Percentiles rank a stretch among this genome's conserved stretches.
Conservation (phyloP, 306 rosid species). For the Quercus agrifolia region DNA sequence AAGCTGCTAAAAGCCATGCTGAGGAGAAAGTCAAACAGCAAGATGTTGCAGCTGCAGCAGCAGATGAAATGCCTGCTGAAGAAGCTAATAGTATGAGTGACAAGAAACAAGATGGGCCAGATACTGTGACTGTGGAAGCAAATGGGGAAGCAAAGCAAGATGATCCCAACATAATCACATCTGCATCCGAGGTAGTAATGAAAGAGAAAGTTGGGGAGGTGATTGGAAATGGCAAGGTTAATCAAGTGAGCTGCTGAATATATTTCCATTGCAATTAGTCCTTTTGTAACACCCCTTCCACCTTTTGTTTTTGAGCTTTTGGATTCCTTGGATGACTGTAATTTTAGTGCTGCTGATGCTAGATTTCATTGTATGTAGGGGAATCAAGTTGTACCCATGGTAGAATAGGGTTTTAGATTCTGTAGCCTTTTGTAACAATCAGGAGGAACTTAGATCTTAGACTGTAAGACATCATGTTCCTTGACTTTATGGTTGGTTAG, state of each 20-base stretch:
- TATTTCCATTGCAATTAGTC: slow-evolving; percentile 9
- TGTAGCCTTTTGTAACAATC: slow-evolving; percentile 18
- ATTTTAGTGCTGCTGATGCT: slow-evolving; percentile 16
- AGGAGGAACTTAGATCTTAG: slow-evolving; percentile 30
- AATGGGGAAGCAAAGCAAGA: slow-evolving; percentile 42
- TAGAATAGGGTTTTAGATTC: slow-evolving; percentile 48
- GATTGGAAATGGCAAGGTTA: slow-evolving; percentile 51
- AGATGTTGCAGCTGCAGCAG: slow-evolving; percentile 13
- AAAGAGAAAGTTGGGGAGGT: slow-evolving; percentile 32
- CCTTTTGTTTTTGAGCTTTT: slow-evolving; percentile 13
- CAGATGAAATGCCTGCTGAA: slow-evolving; percentile 30
- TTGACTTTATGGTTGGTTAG: not conserved
- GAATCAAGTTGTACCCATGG: slow-evolving; percentile 17
- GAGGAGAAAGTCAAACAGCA: slow-evolving; percentile 30
- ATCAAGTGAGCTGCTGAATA: slow-evolving; percentile 44
- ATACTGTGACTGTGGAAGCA: slow-evolving; percentile 17
- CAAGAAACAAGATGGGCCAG: slow-evolving; percentile 24
- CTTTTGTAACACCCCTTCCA: slow-evolving; percentile 12
- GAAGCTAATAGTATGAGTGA: slow-evolving; percentile 35
- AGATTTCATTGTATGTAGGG: slow-evolving; percentile 38
- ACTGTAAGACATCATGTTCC: slow-evolving; percentile 21
- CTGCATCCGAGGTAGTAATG: slow-evolving; percentile 23
- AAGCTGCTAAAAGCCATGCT: slow-evolving; percentile 15
- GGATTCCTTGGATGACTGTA: slow-evolving; percentile 44
- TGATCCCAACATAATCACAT: slow-evolving; percentile 10